A percentile compares a stretch with the other conserved stretches of the same genome.
Evolutionary conservation across 1,284 basidiomycete genomes (phyloP).

Genomic region (Erythrobasidium hasegawianum): DNA sequence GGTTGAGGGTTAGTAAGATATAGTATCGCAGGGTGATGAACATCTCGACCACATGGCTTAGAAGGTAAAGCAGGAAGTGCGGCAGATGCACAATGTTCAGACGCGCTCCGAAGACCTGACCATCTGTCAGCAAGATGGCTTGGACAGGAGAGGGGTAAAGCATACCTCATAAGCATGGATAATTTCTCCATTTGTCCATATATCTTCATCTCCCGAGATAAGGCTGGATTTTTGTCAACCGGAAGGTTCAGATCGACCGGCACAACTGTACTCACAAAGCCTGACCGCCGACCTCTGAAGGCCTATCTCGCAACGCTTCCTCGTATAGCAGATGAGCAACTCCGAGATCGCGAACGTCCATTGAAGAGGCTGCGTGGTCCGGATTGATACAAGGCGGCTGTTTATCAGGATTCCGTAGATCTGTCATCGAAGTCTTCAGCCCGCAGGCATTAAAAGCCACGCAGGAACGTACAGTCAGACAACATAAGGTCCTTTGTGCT

Average conservation of each 20-base stretch:
- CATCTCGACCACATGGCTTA: conserved; percentile 13
- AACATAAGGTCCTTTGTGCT: conserved; percentile 16
- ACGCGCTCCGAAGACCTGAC: conserved; percentile 9
- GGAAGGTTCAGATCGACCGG: not conserved
- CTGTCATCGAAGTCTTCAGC: not conserved
- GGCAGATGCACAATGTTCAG: conserved; percentile 1
- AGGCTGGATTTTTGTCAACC: conserved; percentile 4
- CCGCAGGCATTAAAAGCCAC: not conserved
- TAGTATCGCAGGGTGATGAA: conserved; percentile 16
- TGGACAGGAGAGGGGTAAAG: not conserved
- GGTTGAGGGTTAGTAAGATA: not conserved
- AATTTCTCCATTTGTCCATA: conserved; percentile 20
- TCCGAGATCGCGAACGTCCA: conserved; percentile 25
- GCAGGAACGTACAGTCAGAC: conserved; percentile 7
- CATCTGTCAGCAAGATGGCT: not conserved
- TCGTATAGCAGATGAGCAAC: conserved; percentile 20
- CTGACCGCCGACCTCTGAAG: conserved; percentile 24
- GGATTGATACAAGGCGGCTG: too few relatives aligned
- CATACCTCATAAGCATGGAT: conserved; percentile 15
- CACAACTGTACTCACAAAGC: conserved; percentile 12
- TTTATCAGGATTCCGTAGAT: conserved; percentile 8
- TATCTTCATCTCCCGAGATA: conserved; percentile 13
- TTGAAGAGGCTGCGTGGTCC: not conserved
- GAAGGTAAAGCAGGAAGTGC: conserved; percentile 12
- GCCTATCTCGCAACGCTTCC: conserved; percentile 14